A percentile compares a stretch with the other conserved stretches of the same genome.
phyloP scores from a whole-genome alignment of 176 grass and related monocot genomes.

The Oryza nivara region DNA sequence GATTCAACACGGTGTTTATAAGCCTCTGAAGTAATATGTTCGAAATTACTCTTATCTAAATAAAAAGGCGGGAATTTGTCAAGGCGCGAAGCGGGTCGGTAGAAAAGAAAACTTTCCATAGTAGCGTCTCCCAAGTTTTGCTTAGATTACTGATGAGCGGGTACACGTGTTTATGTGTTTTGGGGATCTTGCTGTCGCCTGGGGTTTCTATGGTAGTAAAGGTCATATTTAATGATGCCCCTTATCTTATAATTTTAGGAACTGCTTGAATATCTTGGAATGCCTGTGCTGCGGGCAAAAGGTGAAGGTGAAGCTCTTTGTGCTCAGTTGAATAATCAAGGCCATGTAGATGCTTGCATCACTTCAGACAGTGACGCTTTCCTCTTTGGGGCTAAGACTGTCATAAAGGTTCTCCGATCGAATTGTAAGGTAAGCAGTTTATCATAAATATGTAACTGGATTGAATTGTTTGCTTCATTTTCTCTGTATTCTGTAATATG shows the following conservation, averaged over 20 bases:
- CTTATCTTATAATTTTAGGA: conserved; percentile 51
- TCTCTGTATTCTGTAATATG: neutral
- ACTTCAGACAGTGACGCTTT: conserved; percentile 95
- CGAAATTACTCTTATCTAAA: neutral
- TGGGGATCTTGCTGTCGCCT: neutral
- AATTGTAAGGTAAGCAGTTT: conserved; percentile 74
- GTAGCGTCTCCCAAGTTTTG: neutral
- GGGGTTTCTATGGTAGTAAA: neutral
- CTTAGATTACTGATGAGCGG: neutral
- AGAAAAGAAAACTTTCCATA: neutral
- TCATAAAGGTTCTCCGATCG: conserved; percentile 72
- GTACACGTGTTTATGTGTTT: neutral
- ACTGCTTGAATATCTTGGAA: conserved; percentile 82
- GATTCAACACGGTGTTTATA: neutral
- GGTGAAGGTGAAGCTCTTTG: conserved; percentile 94
- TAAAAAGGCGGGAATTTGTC: neutral
- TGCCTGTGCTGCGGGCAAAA: conserved; percentile 72
- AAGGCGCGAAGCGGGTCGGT: neutral
- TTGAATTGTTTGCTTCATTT: conserved; percentile 8
- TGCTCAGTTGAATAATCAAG: conserved; percentile 82
- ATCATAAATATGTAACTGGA: neutral
- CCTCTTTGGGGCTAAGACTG: conserved; percentile 88
- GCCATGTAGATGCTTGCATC: conserved; percentile 88
- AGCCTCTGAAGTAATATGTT: neutral
- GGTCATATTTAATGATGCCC: neutral